Evolutionary conservation across 306 rosid genomes (phyloP).

Genomic region (Alnus rubra): DNA sequence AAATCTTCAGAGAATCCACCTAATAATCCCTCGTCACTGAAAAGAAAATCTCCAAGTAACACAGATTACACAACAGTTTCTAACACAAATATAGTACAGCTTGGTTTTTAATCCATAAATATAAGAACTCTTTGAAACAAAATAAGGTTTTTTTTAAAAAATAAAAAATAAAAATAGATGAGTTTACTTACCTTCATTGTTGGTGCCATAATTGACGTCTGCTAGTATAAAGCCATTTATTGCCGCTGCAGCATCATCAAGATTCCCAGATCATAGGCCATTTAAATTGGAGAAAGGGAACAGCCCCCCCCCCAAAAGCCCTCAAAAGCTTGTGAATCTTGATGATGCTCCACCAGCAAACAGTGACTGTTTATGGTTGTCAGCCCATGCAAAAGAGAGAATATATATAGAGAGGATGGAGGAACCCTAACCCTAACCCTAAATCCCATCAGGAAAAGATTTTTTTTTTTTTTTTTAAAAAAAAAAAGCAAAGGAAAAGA

Average conservation of each 20-base stretch:
- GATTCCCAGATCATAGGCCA: slow-evolving; percentile 46
- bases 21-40: neutral
- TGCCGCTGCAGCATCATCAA: slow-evolving; percentile 60
- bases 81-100: neutral
- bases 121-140: neutral
- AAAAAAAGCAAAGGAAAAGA: neutral
- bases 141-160: neutral
- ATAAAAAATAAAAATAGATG: neutral
- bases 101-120: neutral
- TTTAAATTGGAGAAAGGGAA: neutral
- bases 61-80: neutral
- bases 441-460: slow-evolving; percentile 4
- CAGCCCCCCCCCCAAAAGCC: neutral
- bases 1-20: neutral
- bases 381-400: slow-evolving; percentile 18
- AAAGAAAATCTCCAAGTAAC: neutral
- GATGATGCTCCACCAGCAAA: slow-evolving; percentile 55
- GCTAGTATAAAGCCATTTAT: slow-evolving; percentile 32
- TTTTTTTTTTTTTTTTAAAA: too few relatives aligned
- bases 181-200: neutral
- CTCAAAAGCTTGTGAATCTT: slow-evolving; percentile 49
- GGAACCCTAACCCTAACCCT: slow-evolving; percentile 27
- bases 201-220: neutral
- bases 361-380: slow-evolving; percentile 12
- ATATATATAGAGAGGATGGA: neutral